Base-by-base conservation (phyloP, 176 grass and related monocot species). In the Cenchrus fungigraminus region DNA sequence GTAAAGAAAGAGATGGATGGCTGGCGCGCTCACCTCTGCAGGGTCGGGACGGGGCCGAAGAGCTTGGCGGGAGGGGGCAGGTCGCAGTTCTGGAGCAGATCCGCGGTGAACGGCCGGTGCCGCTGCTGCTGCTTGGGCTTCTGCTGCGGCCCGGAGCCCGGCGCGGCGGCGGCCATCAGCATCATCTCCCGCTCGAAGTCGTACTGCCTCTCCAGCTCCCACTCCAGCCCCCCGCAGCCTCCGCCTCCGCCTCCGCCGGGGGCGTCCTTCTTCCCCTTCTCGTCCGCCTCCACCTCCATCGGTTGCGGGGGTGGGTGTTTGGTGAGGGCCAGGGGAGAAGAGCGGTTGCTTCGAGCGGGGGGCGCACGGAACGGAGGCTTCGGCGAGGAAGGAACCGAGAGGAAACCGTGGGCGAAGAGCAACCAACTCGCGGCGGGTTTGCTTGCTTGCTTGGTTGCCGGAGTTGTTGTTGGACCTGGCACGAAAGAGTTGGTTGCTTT, bases 71-170 rank as follows among this genome's bases (percentile, higher is more conserved):
- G 97, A 82, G 93, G 90, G 22, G 97, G 97, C 19, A 99, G 84
- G 82, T 98, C 93, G 80, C 97, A 99, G 77, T 99, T 99, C 80
- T 96, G 96, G 64, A 98, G 86, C 88, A 98, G 86, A 84, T 94
- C 88, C 71, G 86, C 74, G 44, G 74, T 45, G 43, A 82, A 44
- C 3, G 86, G 76, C 25, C 78, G 69, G 0, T 53, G 76, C 13
- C 6, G 22, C 34, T 4, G 53, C 51, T 31, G 42, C 52, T 44
- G 55, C 84, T 74, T 74, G 50, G 54, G 71, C 25, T 52, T 28
- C 13, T 6, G 47, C 22, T 32, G 67, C 43, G 59, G 85, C 49
- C 73, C 79, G 46, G 45, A 53, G 70, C 73, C 85, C 63, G 63
- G 53, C 20, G 71, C 75, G 75, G 12, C 60, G n/a, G 71, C 84